Evolutionary conservation across 495 filamentous ascomycete genomes (phyloP), one percentile per base, ranked within the genome.

Genomic region (Penicillium atrosanguineum): DNA sequence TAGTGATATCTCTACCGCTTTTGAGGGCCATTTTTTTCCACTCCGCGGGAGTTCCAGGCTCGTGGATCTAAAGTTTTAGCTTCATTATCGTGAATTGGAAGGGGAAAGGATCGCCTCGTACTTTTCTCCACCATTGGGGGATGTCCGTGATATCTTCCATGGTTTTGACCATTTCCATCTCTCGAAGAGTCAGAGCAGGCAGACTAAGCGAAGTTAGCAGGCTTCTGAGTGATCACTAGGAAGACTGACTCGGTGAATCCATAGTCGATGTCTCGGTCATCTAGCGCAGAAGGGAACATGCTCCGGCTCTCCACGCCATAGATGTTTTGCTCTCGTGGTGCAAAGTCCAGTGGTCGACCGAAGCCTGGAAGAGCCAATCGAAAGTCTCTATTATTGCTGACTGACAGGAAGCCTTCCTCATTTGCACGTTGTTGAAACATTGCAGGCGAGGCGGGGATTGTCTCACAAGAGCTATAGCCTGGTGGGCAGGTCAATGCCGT

Each of bases 71-170:
- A 12, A 31, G 23, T 7, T 12, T 11, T 25, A 14, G 16, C 6
- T 15, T 55, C 20, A 48, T 23, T 26, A 26, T 26, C 37, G 11
- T 23, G 14, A 46, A 23, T 43, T 11, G 20, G n/a, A 36, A 26
- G 14, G 9, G 23, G 6, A 7, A 40, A 16, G 20, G 14, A 23
- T 46, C 7, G 26, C 34, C 16, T 34, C 40, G 12, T n/a, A 85
- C 74, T 57, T 84, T 80, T 15, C 63, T 60, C 47, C 79, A 70
- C 82, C 79, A 85, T 20, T 73, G 67, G 7, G 69, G 67, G 50
- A 78, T 79, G 56, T 83, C 69, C 26, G 77, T 73, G 16, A 79
- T 57, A 5, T 52, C 25, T 45, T 77, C 69, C 65, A 79, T 74
- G 12, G 72, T 34, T 0, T 50, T 43, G 20, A 74, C 55, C 65